These are phyloP conservation scores for Leucosporidium creatinivorum DNA, from an alignment of 768 basidiomycete genomes.

Conservation along the genomic window DNA sequence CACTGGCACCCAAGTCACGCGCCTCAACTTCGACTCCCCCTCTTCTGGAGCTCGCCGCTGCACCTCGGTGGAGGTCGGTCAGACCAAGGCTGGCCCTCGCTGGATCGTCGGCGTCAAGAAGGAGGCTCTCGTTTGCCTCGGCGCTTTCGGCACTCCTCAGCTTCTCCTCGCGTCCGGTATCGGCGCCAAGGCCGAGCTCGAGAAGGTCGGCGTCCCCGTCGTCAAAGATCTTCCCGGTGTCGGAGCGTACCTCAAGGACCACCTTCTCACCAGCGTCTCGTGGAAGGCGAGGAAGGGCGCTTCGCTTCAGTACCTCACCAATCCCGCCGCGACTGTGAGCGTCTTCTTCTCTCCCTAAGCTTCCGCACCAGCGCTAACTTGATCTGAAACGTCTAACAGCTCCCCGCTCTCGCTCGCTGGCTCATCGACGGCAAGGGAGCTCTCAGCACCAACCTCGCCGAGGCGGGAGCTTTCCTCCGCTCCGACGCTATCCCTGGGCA, in stretches of 20 bases:
- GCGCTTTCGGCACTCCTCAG: slow-evolving; percentile 24
- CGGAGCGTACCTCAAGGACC: slow-evolving; percentile 44
- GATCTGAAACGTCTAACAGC: not conserved
- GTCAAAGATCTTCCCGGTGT: slow-evolving; percentile 44
- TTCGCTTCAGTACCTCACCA: slow-evolving; percentile 15
- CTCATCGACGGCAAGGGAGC: slow-evolving; percentile 19
- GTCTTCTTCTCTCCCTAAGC: not conserved
- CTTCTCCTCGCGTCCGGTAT: slow-evolving; percentile 21
- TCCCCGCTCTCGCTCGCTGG: slow-evolving; percentile 23
- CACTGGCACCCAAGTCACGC: slow-evolving; percentile 21
- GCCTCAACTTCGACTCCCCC: slow-evolving; percentile 6
- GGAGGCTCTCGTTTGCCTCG: slow-evolving; percentile 23
- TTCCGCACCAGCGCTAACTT: not conserved
- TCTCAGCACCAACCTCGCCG: slow-evolving; percentile 20
- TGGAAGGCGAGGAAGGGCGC: slow-evolving; percentile 17
- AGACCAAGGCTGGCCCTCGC: slow-evolving; percentile 1
- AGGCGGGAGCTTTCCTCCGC: slow-evolving; percentile 32
- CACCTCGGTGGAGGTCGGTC: slow-evolving; percentile 28
- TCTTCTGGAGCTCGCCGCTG: not conserved
- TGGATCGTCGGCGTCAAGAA: slow-evolving; percentile 6
- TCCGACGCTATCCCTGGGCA: slow-evolving; percentile 10
- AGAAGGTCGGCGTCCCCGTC: slow-evolving; percentile 12
- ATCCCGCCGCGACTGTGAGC: slow-evolving; percentile 17
- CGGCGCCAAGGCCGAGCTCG: slow-evolving; percentile 13
- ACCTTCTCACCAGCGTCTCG: not conserved